phyloP scores from a whole-genome alignment of 1,139 yeast species.

The Taphrina communis region DNA sequence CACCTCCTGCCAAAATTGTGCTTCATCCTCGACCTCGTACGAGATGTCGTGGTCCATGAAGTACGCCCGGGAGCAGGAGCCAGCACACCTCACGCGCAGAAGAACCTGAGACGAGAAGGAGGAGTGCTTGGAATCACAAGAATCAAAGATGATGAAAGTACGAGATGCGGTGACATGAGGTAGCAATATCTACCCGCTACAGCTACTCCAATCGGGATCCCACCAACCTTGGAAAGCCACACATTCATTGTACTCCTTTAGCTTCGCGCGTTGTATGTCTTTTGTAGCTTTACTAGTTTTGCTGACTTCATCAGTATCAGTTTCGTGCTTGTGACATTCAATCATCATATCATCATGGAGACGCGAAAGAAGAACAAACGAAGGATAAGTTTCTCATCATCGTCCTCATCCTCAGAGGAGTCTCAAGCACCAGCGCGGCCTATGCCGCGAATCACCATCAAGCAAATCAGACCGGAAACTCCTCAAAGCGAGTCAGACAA shows the following conservation, averaged over 20 bases:
- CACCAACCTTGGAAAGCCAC: not conserved
- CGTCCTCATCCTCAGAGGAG: slow-evolving; percentile 19
- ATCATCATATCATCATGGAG: slow-evolving; percentile 11
- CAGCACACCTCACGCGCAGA: too few species aligned
- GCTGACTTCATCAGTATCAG: not conserved
- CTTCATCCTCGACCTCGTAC: slow-evolving; percentile 33
- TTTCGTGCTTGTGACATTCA: not conserved
- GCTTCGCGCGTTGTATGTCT: not conserved
- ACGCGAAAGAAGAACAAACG: slow-evolving; percentile 38
- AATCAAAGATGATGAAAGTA: not conserved
- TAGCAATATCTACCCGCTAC: slow-evolving; percentile 7
- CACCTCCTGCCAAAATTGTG: slow-evolving; percentile 42
- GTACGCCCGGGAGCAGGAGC: not conserved
- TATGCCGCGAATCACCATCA: slow-evolving; percentile 23
- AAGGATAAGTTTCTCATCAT: slow-evolving; percentile 37
- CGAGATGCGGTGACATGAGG: slow-evolving; percentile 18
- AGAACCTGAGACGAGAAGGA: not conserved
- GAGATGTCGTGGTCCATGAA: slow-evolving; percentile 25
- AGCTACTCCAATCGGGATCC: not conserved
- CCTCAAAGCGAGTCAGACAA: slow-evolving; percentile 19
- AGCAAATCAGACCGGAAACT: slow-evolving; percentile 18
- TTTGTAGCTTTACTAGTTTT: too few species aligned
- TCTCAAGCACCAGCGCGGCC: not conserved
- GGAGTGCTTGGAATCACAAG: not conserved
- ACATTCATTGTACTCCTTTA: not conserved